phyloP scores from a whole-genome alignment of 805 yeast species.

The Metschnikowia lunata region DNA sequence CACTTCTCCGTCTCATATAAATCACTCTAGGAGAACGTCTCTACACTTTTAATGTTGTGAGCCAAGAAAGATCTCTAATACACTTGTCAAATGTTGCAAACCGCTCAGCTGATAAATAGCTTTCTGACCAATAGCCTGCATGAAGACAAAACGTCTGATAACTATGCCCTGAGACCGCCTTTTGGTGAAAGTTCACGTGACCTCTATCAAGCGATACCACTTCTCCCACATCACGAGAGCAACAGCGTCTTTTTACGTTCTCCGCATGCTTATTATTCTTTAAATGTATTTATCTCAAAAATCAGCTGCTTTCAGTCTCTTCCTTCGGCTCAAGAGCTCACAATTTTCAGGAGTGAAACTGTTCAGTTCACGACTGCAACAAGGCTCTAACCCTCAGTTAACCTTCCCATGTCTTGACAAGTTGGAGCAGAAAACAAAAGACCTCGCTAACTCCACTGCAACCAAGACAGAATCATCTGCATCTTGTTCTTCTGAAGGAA shows the following conservation, averaged over 20 bases:
- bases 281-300: neutral
- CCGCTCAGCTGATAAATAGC: too few relatives aligned
- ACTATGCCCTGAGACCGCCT: too few relatives aligned
- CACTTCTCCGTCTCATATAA: too few relatives aligned
- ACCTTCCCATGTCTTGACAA: slow-evolving; percentile 84
- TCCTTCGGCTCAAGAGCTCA: neutral
- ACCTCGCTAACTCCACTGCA: slow-evolving; percentile 23
- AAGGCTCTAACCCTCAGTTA: slow-evolving; percentile 57
- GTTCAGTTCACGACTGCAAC: slow-evolving; percentile 4
- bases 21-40: too few relatives aligned
- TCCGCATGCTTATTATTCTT: too few relatives aligned
- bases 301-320: neutral
- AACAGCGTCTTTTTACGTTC: too few relatives aligned
- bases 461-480: neutral
- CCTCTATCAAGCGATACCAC: neutral
- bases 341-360: neutral
- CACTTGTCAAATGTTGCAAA: too few relatives aligned
- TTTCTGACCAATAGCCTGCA: too few relatives aligned
- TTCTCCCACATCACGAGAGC: too few relatives aligned
- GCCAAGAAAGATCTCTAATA: too few relatives aligned
- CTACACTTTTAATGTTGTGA: too few relatives aligned
- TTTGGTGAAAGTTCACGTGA: slow-evolving; percentile 12
- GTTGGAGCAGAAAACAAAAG: slow-evolving; percentile 53
- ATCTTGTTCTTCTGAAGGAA: slow-evolving; percentile 11
- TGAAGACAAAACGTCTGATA: too few relatives aligned